phyloP scores from a whole-genome alignment of 2,329 filamentous ascomycete species.

The Aspergillaceae sp. region DNA sequence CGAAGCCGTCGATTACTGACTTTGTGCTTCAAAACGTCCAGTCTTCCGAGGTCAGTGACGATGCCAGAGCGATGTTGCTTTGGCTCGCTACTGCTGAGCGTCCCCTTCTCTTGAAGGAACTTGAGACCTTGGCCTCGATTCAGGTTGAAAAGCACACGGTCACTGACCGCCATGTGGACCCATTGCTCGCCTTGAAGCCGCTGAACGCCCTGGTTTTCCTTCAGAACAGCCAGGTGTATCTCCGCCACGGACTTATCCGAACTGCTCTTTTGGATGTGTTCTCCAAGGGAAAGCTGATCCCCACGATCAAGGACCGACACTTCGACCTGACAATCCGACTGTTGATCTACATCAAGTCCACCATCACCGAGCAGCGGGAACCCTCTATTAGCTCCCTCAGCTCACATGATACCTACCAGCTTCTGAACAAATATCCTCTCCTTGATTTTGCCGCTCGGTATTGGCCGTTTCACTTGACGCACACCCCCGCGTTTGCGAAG shows the following conservation, averaged over 20 bases:
- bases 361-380: slow-evolving; percentile 22
- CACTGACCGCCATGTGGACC: slow-evolving; percentile 18
- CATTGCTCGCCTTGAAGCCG: slow-evolving; percentile 19
- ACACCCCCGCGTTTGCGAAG: slow-evolving; percentile 32
- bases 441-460: slow-evolving; percentile 42
- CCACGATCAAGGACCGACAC: slow-evolving; percentile 25
- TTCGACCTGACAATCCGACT: slow-evolving; percentile 25
- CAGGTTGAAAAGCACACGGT: slow-evolving; percentile 23
- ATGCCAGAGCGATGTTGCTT: slow-evolving; percentile 25
- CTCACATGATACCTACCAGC: slow-evolving; percentile 14
- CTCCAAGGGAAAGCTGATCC: slow-evolving; percentile 23
- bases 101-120: slow-evolving; percentile 26
- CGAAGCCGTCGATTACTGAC: slow-evolving; percentile 21
- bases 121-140: slow-evolving; percentile 22
- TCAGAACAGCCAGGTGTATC: slow-evolving; percentile 26
- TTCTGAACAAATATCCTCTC: slow-evolving; percentile 31
- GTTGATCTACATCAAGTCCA: slow-evolving; percentile 26
- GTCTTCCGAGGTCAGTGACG: slow-evolving; percentile 16
- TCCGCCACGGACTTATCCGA: slow-evolving; percentile 30
- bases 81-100: slow-evolving; percentile 33
- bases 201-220: slow-evolving; percentile 25
- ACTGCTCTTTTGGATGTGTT: slow-evolving; percentile 22
- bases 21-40: slow-evolving; percentile 22
- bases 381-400: slow-evolving; percentile 22
- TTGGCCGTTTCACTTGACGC: slow-evolving; percentile 41